A percentile compares a stretch with the other conserved stretches of the same genome.
Evolutionary conservation across 495 filamentous ascomycete species (phyloP).

Genomic region (Penicillium parvum): DNA sequence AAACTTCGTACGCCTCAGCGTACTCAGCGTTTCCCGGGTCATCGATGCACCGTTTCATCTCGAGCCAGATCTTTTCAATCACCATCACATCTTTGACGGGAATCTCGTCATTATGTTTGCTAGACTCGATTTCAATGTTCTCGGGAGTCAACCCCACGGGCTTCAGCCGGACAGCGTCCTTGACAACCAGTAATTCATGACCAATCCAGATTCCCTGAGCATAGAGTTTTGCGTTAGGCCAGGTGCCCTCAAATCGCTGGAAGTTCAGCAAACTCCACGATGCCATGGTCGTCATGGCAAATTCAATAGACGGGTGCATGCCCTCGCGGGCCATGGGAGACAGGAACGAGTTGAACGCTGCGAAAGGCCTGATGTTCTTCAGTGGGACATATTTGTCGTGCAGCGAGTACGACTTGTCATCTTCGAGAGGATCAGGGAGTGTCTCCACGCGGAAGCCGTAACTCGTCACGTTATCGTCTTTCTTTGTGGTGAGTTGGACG

Average conservation of each 20-base stretch:
- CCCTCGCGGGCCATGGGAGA: constrained; percentile 30
- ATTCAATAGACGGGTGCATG: constrained; percentile 50
- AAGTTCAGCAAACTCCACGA: constrained; percentile 50
- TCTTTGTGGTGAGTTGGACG: constrained; percentile 31
- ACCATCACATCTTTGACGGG: constrained; percentile 51
- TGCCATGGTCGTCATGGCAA: constrained; percentile 51
- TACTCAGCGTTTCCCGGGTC: constrained; percentile 38
- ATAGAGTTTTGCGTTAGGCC: constrained; percentile 49
- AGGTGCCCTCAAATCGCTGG: constrained; percentile 47
- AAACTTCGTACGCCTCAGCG: constrained; percentile 37
- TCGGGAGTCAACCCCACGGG: constrained; percentile 19
- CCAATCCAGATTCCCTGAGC: constrained; percentile 55
- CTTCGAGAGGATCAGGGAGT: constrained; percentile 44
- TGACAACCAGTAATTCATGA: constrained; percentile 47
- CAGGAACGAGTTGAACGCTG: constrained; percentile 46
- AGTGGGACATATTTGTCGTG: constrained; percentile 53
- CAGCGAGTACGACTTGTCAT: constrained; percentile 47
- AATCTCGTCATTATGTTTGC: background rate
- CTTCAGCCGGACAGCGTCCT: constrained; percentile 51
- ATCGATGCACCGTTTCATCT: constrained; percentile 41
- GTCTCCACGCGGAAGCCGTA: constrained; percentile 58
- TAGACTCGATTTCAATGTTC: constrained; percentile 6
- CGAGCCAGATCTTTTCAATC: constrained; percentile 45
- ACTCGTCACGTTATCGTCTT: constrained; percentile 37
- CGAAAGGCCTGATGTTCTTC: constrained; percentile 52